These are phyloP conservation scores for Capsella rubella DNA, from an alignment of 441 rosid species.

Conservation along the genomic window DNA sequence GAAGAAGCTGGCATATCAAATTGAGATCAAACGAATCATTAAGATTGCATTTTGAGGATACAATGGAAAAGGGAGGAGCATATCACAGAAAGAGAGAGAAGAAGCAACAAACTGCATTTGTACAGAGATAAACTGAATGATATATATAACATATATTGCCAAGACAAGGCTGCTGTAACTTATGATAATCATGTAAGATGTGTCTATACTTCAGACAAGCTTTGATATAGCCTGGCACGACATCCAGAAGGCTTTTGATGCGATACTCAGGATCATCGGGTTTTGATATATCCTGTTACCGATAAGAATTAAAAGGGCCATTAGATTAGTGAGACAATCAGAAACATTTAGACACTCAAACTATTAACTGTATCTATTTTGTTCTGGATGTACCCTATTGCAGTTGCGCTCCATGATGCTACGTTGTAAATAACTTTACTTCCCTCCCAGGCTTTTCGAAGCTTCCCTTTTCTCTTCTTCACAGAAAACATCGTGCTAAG, in stretches of 20 bases:
- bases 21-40: background rate
- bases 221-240: conserved; percentile 86
- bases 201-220: conserved; percentile 62
- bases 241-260: conserved; percentile 90
- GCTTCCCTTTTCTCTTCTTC: conserved; percentile 82
- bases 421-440: conserved; percentile 90
- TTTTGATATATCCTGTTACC: conserved; percentile 85
- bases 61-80: background rate
- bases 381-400: conserved; percentile 61
- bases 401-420: conserved; percentile 99
- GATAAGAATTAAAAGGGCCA: background rate
- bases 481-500: conserved; percentile 87
- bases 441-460: conserved; percentile 99
- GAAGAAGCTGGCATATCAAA: background rate
- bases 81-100: conserved; percentile 10
- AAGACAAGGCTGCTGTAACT: conserved; percentile 34
- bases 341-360: conserved; percentile 17
- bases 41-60: conserved; percentile 27
- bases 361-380: background rate
- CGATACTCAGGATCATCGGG: conserved; percentile 72
- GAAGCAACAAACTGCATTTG: conserved; percentile 38
- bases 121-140: conserved; percentile 37
- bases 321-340: conserved; percentile 18
- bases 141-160: conserved; percentile 29
- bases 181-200: conserved; percentile 10